Conservation (phyloP, 1,284 basidiomycete species). For the Tilletia indica region DNA sequence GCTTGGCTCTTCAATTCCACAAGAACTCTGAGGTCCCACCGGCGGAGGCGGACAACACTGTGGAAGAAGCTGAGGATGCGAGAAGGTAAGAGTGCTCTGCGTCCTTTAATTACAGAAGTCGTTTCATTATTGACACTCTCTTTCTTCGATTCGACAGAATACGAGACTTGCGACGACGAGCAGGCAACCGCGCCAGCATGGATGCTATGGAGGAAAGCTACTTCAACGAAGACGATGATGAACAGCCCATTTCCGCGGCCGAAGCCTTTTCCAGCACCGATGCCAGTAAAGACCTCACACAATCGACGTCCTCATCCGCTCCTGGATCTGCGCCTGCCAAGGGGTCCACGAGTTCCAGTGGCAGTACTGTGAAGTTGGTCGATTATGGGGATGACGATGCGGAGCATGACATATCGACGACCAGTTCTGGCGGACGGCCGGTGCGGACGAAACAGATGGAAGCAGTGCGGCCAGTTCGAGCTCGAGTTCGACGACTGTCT, state of each 20-base stretch:
- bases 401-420: conserved; percentile 28
- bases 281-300: conserved; percentile 54
- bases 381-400: conserved; percentile 72
- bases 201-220: conserved; percentile 75
- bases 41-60: conserved; percentile 9
- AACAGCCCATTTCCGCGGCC: conserved; percentile 57
- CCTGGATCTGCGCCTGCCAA: background rate
- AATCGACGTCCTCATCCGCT: background rate
- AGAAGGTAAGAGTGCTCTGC: conserved; percentile 9
- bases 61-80: conserved; percentile 24
- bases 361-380: conserved; percentile 64
- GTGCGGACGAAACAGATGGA: conserved; percentile 51
- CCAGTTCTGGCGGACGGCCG: conserved; percentile 43
- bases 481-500: conserved; percentile 8
- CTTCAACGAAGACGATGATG: conserved; percentile 78
- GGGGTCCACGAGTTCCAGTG: conserved; percentile 56
- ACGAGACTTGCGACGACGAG: conserved; percentile 25
- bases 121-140: background rate
- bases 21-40: conserved; percentile 71
- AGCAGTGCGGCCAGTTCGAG: background rate
- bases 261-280: background rate
- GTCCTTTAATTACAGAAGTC: background rate
- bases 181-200: conserved; percentile 25
- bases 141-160: background rate
- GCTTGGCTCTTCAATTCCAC: conserved; percentile 78